Conservation (phyloP, 2,329 filamentous ascomycete species). For the Apiospora arundinis region DNA sequence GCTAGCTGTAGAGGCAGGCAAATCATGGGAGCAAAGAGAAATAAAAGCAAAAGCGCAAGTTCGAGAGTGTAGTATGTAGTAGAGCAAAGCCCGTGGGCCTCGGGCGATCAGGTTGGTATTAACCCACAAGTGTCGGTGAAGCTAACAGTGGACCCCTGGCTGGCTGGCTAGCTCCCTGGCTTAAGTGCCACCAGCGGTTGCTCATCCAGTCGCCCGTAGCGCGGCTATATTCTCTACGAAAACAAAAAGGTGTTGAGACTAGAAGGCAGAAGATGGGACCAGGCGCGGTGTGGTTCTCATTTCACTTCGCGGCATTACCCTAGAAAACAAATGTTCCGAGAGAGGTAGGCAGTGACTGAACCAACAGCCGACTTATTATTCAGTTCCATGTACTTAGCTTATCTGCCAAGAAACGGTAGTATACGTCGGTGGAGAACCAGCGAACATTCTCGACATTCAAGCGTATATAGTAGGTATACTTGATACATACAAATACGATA, state of each 20-base stretch:
- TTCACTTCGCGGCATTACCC: neutral
- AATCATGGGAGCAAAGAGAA: neutral
- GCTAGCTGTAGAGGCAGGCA: neutral
- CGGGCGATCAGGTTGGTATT: slow-evolving; percentile 18
- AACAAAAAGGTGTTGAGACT: neutral
- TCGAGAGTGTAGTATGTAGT: neutral
- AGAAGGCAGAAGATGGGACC: neutral
- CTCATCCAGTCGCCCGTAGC: neutral
- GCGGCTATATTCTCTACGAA: too few species aligned
- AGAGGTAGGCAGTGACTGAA: too few species aligned
- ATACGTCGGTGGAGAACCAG: too few species aligned
- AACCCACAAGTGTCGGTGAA: slow-evolving; percentile 25
- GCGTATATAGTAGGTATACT: neutral
- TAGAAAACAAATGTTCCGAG: too few species aligned
- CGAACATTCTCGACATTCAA: neutral
- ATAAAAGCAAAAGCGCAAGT: neutral
- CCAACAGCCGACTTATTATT: too few species aligned
- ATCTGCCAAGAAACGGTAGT: too few species aligned
- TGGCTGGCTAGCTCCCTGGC: too few species aligned
- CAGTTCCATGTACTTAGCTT: too few species aligned
- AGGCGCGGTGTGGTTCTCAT: neutral
- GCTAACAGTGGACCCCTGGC: slow-evolving; percentile 24
- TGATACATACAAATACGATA: neutral
- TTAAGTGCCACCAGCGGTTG: neutral
- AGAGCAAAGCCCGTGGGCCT: neutral